Evolutionary conservation across 768 basidiomycete species (phyloP).

Genomic region (Auriscalpium orientale): DNA sequence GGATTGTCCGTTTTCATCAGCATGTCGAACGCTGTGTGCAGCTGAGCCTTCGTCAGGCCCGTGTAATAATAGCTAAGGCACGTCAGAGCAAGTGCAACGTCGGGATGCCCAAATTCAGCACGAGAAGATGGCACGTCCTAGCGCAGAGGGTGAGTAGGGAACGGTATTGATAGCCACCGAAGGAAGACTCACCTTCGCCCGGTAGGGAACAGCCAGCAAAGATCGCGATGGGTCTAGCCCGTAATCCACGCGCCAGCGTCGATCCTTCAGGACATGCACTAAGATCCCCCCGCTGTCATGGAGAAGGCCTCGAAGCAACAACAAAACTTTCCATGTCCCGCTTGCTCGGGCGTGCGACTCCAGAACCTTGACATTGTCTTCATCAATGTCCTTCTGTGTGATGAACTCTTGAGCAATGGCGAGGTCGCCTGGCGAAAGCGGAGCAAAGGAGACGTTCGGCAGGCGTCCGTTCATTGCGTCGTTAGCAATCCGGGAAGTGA

Average conservation of each 20-base stretch:
- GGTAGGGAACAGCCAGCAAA: too few species aligned
- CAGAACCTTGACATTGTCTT: not conserved
- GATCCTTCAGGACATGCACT: constrained; percentile 26
- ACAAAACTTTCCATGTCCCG: constrained; percentile 27
- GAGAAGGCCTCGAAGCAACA: constrained; percentile 39
- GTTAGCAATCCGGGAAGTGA: not conserved
- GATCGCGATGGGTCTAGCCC: too few species aligned
- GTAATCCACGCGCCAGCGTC: constrained; percentile 14
- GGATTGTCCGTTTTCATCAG: constrained; percentile 37
- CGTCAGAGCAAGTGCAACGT: constrained; percentile 37
- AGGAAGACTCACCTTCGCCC: too few species aligned
- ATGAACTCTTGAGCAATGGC: not conserved
- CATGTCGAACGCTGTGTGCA: constrained; percentile 29
- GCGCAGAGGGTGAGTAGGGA: constrained; percentile 25
- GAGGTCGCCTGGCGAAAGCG: not conserved
- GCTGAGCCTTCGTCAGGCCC: constrained; percentile 33
- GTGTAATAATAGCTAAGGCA: constrained; percentile 43
- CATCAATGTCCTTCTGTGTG: not conserved
- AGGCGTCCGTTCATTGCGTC: not conserved
- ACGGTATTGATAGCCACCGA: too few species aligned
- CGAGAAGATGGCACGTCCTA: constrained; percentile 37
- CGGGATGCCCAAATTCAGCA: constrained; percentile 48
- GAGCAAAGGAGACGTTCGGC: not conserved
- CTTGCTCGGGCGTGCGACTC: not conserved
- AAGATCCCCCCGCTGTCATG: constrained; percentile 30